Percentiles rank a stretch among this genome's conserved stretches.
Evolutionary conservation across 768 basidiomycete genomes (phyloP).

Genomic region (Clitopilus hobsonii): DNA sequence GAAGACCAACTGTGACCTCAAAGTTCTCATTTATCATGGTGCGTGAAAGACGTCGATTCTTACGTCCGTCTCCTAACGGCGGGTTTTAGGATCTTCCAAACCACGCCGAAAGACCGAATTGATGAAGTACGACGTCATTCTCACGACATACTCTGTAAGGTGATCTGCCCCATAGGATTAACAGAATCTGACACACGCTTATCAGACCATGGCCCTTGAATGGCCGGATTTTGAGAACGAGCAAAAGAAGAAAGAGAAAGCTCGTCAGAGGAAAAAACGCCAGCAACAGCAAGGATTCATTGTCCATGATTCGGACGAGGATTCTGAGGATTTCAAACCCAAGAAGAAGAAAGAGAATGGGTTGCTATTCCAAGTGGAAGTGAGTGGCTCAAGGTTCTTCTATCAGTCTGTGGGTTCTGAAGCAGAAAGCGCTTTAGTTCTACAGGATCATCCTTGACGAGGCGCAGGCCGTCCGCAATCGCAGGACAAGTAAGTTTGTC

Average conservation of each 20-base stretch:
- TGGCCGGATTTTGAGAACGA: conserved; percentile 54
- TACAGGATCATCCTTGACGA: conserved; percentile 54
- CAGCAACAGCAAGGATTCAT: conserved; percentile 24
- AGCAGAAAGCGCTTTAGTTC: conserved; percentile 26
- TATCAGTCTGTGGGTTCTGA: background rate
- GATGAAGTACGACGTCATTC: conserved; percentile 52
- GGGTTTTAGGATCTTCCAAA: conserved; percentile 36
- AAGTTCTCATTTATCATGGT: conserved; percentile 64
- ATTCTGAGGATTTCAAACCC: conserved; percentile 18
- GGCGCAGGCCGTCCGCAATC: conserved; percentile 51
- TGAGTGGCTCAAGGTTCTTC: conserved; percentile 13
- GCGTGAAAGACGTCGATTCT: background rate
- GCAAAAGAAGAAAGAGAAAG: conserved; percentile 40
- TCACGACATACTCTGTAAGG: conserved; percentile 49
- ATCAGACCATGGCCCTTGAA: conserved; percentile 51
- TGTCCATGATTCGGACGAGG: conserved; percentile 31
- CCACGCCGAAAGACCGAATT: conserved; percentile 44
- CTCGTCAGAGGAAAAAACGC: conserved; percentile 23
- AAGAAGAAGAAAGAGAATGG: conserved; percentile 35
- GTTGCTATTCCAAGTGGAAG: conserved; percentile 46
- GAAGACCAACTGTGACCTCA: conserved; percentile 44
- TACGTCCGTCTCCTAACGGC: conserved; percentile 2
- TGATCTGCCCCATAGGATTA: background rate
- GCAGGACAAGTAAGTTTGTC: conserved; percentile 36
- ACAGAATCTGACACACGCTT: background rate